Conservation (phyloP, 1,139 yeast species). For the Tardiomyces digboiensis region DNA sequence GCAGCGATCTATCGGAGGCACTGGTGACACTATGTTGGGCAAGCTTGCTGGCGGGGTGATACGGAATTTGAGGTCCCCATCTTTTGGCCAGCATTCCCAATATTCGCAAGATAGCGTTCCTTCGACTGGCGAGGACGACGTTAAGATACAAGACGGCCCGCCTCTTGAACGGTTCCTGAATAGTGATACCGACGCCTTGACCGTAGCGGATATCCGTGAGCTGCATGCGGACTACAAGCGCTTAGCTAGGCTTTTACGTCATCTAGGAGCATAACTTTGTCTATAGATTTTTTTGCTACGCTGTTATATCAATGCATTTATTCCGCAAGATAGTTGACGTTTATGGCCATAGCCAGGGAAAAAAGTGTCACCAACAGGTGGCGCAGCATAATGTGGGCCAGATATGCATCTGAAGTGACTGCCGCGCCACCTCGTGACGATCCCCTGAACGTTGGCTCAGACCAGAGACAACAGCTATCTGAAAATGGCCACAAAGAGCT, state of each 20-base stretch:
- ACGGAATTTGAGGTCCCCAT: not conserved
- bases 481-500: conserved; percentile 11
- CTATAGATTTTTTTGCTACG: no score
- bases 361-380: no score
- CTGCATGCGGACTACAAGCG: conserved; percentile 30
- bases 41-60: conserved; percentile 11
- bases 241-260: conserved; percentile 11
- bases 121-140: not conserved
- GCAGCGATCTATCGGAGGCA: conserved; percentile 4
- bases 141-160: conserved; percentile 1
- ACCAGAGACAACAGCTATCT: no score
- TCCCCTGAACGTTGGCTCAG: no score
- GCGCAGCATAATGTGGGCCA: no score
- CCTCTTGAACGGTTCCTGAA: conserved; percentile 19
- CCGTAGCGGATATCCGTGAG: conserved; percentile 24
- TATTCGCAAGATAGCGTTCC: not conserved
- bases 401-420: no score
- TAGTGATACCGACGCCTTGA: conserved; percentile 21
- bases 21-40: conserved; percentile 10
- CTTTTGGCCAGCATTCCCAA: not conserved
- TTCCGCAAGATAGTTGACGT: no score
- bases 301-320: no score
- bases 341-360: no score
- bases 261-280: not conserved
- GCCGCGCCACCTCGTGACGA: no score